Evolutionary conservation across 768 basidiomycete species (phyloP).

Genomic region (Trametes gibbosa): DNA sequence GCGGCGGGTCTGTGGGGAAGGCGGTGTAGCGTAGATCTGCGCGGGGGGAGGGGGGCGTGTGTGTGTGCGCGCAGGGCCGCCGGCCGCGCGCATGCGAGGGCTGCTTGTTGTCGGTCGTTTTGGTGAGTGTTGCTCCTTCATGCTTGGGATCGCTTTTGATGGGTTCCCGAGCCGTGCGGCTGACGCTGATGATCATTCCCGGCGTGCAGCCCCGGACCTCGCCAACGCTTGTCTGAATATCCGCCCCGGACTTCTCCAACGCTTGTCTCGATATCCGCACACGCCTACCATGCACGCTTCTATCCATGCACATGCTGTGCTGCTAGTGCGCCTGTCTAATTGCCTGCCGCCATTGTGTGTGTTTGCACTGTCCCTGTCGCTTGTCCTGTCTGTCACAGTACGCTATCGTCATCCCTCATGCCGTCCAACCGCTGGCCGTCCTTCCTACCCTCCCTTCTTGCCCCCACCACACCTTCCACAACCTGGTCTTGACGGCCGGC

Average conservation of each 20-base stretch:
- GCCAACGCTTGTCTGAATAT: background rate
- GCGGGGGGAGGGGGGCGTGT: too few species aligned
- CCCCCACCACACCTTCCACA: background rate
- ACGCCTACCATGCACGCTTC: too few species aligned
- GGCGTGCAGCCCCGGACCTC: background rate
- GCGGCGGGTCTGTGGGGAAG: slow-evolving; percentile 13
- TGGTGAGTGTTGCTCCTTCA: background rate
- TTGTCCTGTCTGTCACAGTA: background rate
- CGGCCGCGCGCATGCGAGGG: background rate
- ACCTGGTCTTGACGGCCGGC: slow-evolving; percentile 17
- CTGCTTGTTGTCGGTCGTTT: background rate
- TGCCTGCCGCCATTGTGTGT: background rate
- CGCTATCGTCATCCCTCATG: background rate
- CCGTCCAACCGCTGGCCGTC: slow-evolving; percentile 12
- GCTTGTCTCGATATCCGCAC: too few species aligned
- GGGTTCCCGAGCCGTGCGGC: too few species aligned
- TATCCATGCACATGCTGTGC: too few species aligned
- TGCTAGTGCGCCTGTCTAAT: background rate
- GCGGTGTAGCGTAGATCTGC: too few species aligned
- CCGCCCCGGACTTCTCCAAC: too few species aligned
- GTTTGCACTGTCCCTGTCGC: background rate
- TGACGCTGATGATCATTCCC: background rate
- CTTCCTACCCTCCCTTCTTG: background rate
- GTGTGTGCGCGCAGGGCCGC: too few species aligned
- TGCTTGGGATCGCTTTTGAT: too few species aligned